Percentiles rank a stretch among this genome's conserved stretches.
phyloP scores from a whole-genome alignment of 139 green algal species.

The Volvox africanus region DNA sequence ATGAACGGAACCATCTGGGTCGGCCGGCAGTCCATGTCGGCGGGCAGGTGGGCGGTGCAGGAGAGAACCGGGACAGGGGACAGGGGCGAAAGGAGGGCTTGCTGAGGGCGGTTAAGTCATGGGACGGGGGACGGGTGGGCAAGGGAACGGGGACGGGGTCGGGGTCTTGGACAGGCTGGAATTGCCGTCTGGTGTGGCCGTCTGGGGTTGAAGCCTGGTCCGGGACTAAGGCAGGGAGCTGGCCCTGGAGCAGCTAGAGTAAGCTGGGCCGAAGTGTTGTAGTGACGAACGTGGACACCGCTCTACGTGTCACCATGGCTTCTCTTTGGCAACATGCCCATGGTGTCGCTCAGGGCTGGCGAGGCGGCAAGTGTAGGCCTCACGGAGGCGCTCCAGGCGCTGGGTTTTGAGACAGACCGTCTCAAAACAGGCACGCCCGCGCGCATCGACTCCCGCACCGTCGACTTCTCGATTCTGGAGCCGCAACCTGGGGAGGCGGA shows the following conservation, averaged over 20 bases:
- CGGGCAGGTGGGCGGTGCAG: slow-evolving; percentile 72
- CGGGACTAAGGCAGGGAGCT: too few species aligned
- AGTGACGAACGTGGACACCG: too few species aligned
- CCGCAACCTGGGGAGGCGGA: slow-evolving; percentile 79
- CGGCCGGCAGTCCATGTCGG: slow-evolving; percentile 85
- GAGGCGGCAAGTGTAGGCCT: slow-evolving; percentile 91
- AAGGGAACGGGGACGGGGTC: too few species aligned
- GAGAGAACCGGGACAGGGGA: background rate
- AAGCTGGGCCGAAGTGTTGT: too few species aligned
- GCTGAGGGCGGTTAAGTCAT: too few species aligned
- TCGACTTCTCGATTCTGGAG: slow-evolving; percentile 87
- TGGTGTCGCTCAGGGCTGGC: slow-evolving; percentile 72
- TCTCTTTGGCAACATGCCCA: too few species aligned
- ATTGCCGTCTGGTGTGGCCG: too few species aligned
- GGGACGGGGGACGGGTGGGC: background rate
- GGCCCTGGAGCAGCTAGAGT: too few species aligned
- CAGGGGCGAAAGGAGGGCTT: background rate
- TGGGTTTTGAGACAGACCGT: slow-evolving; percentile 95
- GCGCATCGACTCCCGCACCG: slow-evolving; percentile 89
- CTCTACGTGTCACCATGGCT: too few species aligned
- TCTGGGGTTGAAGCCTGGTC: too few species aligned
- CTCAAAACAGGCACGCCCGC: slow-evolving; percentile 98
- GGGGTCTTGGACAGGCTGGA: too few species aligned
- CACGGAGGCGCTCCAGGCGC: slow-evolving; percentile 86
- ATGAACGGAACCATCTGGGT: slow-evolving; percentile 99